phyloP scores from a whole-genome alignment of 2,329 filamentous ascomycete species.

The Madurella mycetomatis region DNA sequence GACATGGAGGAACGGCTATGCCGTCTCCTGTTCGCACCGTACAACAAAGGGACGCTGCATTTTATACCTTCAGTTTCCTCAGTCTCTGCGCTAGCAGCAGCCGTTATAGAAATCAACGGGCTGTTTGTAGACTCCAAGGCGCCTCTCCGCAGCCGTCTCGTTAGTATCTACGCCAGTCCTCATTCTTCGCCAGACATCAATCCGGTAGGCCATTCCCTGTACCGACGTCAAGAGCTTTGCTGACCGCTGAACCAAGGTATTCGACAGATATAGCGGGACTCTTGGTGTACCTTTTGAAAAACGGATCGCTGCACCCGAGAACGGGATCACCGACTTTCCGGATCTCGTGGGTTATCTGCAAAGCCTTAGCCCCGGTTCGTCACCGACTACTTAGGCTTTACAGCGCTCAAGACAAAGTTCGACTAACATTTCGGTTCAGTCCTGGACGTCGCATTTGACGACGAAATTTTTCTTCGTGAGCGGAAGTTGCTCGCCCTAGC shows the following conservation, averaged over 20 bases:
- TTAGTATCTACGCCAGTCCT: constrained; percentile 4
- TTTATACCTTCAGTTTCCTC: not conserved
- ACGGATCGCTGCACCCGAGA: not conserved
- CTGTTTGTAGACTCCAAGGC: constrained; percentile 7
- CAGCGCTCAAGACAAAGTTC: no score
- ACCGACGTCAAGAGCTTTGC: no score
- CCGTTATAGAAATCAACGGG: constrained; percentile 4
- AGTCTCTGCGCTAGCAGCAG: not conserved
- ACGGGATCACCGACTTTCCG: not conserved
- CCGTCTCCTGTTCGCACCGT: constrained; percentile 1
- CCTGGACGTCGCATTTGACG: not conserved
- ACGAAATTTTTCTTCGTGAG: not conserved
- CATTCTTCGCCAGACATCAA: not conserved
- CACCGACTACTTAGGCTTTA: no score
- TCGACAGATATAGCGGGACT: constrained; percentile 3
- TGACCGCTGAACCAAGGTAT: not conserved
- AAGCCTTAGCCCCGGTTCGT: not conserved
- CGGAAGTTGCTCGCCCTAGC: constrained; percentile 4
- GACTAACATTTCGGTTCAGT: not conserved
- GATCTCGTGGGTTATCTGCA: not conserved
- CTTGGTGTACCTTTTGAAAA: constrained; percentile 4
- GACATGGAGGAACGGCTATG: constrained; percentile 6
- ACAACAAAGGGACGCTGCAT: not conserved
- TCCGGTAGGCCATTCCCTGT: not conserved
- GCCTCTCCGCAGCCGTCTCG: not conserved